Percentiles rank a stretch among this genome's conserved stretches.
Evolutionary conservation across 192 early-diverging fungal species (phyloP).

Genomic region (Mortierella antarctica): DNA sequence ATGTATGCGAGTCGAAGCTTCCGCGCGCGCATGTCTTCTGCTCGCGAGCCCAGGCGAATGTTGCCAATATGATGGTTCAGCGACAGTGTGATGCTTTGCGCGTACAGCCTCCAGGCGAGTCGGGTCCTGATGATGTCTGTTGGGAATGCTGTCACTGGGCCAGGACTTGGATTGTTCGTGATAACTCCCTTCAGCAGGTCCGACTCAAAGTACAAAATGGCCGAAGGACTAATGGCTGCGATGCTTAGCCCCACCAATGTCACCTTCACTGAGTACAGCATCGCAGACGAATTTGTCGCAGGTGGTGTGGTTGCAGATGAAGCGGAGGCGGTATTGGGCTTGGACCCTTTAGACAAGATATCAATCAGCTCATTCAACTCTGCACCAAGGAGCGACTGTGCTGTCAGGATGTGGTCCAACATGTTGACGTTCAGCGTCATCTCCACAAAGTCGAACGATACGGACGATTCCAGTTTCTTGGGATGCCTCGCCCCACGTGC

Average conservation of each 20-base stretch:
- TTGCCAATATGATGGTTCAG: conserved; percentile 59
- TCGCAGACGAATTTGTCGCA: conserved; percentile 5
- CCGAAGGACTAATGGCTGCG: conserved; percentile 69
- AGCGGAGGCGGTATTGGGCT: neutral
- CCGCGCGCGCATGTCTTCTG: conserved; percentile 54
- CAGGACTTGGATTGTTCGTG: conserved; percentile 58
- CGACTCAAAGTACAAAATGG: conserved; percentile 67
- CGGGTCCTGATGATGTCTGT: conserved; percentile 22
- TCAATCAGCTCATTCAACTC: conserved; percentile 83
- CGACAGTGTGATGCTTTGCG: conserved; percentile 67
- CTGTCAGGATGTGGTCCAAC: conserved; percentile 82
- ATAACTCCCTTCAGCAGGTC: conserved; percentile 68
- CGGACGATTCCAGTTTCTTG: conserved; percentile 59
- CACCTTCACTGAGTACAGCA: conserved; percentile 70
- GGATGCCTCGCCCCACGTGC: conserved; percentile 34
- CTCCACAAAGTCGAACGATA: conserved; percentile 65
- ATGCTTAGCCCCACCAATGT: conserved; percentile 69
- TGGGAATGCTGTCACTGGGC: conserved; percentile 10
- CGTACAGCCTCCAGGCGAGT: conserved; percentile 65
- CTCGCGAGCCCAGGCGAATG: conserved; percentile 26
- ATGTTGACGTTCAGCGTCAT: conserved; percentile 71
- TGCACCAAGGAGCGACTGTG: conserved; percentile 76
- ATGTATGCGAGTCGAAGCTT: conserved; percentile 71
- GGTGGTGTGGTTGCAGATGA: neutral
- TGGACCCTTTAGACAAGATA: conserved; percentile 58